A percentile compares a stretch with the other conserved stretches of the same genome.
Conservation (phyloP, 2,329 filamentous ascomycete genomes). For the Ceratocystis albifundus region DNA sequence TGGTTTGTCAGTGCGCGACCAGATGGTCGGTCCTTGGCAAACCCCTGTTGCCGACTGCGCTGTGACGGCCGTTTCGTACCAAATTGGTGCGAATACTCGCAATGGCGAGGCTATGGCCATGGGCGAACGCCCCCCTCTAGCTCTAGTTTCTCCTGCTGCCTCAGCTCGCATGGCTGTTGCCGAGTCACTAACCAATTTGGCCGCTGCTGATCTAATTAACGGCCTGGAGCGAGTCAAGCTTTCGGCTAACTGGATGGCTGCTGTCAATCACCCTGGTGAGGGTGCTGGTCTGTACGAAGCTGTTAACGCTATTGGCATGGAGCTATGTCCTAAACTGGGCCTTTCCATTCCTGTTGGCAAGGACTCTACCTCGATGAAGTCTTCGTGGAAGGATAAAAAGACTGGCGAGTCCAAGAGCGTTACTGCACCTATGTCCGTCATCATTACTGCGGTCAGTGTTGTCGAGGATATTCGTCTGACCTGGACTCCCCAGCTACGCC, state of each 20-base stretch:
- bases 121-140: conserved; percentile 83
- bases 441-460: conserved; percentile 81
- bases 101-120: conserved; percentile 96
- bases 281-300: conserved; percentile 87
- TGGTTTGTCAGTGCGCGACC: conserved; percentile 76
- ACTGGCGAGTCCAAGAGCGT: conserved; percentile 65
- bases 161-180: conserved; percentile 95
- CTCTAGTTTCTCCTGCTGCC: conserved; percentile 76
- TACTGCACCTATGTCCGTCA: conserved; percentile 78
- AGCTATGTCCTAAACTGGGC: conserved; percentile 79
- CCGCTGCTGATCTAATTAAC: conserved; percentile 59
- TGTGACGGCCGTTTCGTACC: conserved; percentile 75
- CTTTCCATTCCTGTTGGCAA: conserved; percentile 94
- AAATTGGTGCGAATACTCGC: conserved; percentile 50
- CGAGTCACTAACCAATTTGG: conserved; percentile 86
- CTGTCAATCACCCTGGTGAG: conserved; percentile 85
- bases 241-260: conserved; percentile 98
- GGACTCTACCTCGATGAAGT: conserved; percentile 98
- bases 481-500: conserved; percentile 83
- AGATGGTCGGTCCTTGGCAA: conserved; percentile 96
- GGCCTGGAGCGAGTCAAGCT: conserved; percentile 70
- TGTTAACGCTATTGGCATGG: conserved; percentile 83
- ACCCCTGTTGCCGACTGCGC: conserved; percentile 87
- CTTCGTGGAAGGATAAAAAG: conserved; percentile 70
- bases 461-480: conserved; percentile 74